These are phyloP conservation scores for Salix koriyanagi DNA, from an alignment of 345 rosid species.

Conservation along the genomic window DNA sequence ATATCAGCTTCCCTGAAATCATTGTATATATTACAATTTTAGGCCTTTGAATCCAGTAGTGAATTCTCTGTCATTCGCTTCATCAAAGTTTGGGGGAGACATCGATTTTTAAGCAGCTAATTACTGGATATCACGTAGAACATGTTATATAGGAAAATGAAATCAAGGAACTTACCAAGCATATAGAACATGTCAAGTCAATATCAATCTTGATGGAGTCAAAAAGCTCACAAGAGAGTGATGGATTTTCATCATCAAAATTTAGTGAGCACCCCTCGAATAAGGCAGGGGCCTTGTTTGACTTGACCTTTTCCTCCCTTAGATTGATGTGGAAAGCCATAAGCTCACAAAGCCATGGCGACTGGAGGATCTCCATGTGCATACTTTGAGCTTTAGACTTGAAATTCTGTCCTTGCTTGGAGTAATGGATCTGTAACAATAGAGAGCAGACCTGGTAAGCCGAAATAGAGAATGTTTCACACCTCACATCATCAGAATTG, in stretches of 20 bases:
- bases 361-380: constrained; percentile 86
- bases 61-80: neutral
- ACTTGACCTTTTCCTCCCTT: constrained; percentile 47
- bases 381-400: constrained; percentile 74
- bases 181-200: constrained; percentile 86
- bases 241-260: constrained; percentile 63
- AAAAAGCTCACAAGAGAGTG: constrained; percentile 69
- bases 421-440: constrained; percentile 65
- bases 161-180: constrained; percentile 62
- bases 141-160: neutral
- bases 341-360: constrained; percentile 93
- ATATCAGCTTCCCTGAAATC: neutral
- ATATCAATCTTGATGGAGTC: constrained; percentile 77
- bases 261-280: constrained; percentile 62
- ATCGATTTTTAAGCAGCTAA: neutral
- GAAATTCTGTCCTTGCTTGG: constrained; percentile 92
- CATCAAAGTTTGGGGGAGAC: neutral
- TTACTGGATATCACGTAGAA: neutral
- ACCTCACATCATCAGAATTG: neutral
- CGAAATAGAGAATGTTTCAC: neutral
- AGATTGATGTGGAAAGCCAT: constrained; percentile 86
- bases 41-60: neutral
- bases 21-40: neutral
- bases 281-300: constrained; percentile 43
- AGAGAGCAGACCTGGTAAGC: neutral